Conservation (phyloP, 2,329 filamentous ascomycete species). For the Trichoderma arundinaceum region DNA sequence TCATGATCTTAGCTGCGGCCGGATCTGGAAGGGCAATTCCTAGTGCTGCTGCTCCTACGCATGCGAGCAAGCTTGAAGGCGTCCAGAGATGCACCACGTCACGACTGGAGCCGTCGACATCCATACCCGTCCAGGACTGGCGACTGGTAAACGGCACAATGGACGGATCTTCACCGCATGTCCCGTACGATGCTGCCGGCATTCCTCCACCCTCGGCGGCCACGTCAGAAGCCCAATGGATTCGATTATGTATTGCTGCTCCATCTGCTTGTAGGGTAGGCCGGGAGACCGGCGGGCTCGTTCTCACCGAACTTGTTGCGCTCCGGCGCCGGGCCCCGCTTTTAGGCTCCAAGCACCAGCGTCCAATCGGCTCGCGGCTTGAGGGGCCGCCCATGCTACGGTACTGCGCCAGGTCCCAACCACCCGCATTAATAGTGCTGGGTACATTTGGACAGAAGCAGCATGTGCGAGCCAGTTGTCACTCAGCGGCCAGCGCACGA, state of each 20-base stretch:
- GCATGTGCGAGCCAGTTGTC: conserved; percentile 20
- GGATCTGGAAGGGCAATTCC: conserved; percentile 7
- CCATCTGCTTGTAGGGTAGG: conserved; percentile 9
- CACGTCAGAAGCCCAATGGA: conserved; percentile 28
- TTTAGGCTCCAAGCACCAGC: conserved; percentile 1
- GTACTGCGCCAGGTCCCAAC: conserved; percentile 27
- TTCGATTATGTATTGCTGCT: conserved; percentile 3
- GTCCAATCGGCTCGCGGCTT: conserved; percentile 25
- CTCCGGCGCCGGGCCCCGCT: conserved; percentile 18
- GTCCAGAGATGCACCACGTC: conserved; percentile 2
- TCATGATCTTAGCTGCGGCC: conserved; percentile 1
- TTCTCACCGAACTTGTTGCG: conserved; percentile 18
- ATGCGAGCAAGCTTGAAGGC: conserved; percentile 6
- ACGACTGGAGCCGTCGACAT: conserved; percentile 7
- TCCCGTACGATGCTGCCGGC: conserved; percentile 25
- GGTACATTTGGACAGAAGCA: neutral
- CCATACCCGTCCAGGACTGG: neutral
- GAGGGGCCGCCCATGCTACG: conserved; percentile 23
- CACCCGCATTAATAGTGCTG: conserved; percentile 15
- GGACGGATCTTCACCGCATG: conserved; percentile 28
- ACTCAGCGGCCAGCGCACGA: conserved; percentile 11
- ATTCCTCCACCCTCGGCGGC: conserved; percentile 26
- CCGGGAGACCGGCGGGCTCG: conserved; percentile 16
- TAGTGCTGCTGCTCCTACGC: conserved; percentile 5
- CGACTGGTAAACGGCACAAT: conserved; percentile 20